Evolutionary conservation across 805 yeast species (phyloP).

Genomic region (Yamadazyma ubonensis): DNA sequence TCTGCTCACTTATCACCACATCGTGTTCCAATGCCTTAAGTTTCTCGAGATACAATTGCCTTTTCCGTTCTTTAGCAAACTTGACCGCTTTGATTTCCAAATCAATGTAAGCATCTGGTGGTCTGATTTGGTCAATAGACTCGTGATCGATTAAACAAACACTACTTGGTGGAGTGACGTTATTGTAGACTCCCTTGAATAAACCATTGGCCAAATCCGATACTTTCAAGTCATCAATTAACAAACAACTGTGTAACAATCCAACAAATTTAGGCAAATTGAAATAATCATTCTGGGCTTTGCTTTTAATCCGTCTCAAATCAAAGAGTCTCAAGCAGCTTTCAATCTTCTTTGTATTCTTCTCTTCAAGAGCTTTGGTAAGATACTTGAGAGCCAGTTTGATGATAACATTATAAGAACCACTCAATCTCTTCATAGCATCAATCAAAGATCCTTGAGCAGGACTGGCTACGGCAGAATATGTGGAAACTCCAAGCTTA

Average conservation of each 20-base stretch:
- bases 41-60: conserved; percentile 39
- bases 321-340: conserved; percentile 62
- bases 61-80: conserved; percentile 61
- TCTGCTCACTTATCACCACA: conserved; percentile 25
- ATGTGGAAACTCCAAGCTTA: conserved; percentile 62
- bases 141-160: conserved; percentile 50
- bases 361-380: conserved; percentile 45
- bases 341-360: conserved; percentile 55
- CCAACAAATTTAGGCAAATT: conserved; percentile 49
- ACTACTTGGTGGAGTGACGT: conserved; percentile 33
- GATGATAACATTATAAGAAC: conserved; percentile 58
- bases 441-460: conserved; percentile 70
- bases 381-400: conserved; percentile 49
- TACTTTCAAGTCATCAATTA: conserved; percentile 55
- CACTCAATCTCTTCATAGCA: conserved; percentile 67
- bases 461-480: conserved; percentile 62
- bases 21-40: conserved; percentile 44
- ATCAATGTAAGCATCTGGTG: conserved; percentile 59
- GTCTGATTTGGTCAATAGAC: conserved; percentile 49
- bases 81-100: conserved; percentile 58
- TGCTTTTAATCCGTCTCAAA: conserved; percentile 55
- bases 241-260: conserved; percentile 53
- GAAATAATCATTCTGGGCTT: conserved; percentile 56
- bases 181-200: conserved; percentile 34
- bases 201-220: conserved; percentile 53